Evolutionary conservation across 805 yeast genomes (phyloP).

Genomic region (Candida golubevii): DNA sequence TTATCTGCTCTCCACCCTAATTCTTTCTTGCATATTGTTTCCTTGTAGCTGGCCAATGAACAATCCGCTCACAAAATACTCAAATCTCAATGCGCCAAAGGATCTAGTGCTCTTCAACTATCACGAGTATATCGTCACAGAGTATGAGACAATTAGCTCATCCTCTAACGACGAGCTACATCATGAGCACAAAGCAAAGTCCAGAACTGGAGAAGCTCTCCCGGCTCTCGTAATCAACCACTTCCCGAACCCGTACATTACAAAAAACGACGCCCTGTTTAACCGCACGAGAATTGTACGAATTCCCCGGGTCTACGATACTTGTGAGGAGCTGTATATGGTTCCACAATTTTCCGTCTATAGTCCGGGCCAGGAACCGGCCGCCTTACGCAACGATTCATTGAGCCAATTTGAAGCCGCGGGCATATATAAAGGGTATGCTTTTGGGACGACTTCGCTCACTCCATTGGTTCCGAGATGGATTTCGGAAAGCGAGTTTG

Average conservation of each 20-base stretch:
- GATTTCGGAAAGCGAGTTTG: conserved; percentile 32
- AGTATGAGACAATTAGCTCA: not conserved
- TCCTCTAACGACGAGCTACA: not conserved
- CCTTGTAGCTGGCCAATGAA: conserved; percentile 11
- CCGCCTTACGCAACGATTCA: conserved; percentile 37
- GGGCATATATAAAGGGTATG: conserved; percentile 38
- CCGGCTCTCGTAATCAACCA: conserved; percentile 49
- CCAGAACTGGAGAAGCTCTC: conserved; percentile 14
- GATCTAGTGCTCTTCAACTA: conserved; percentile 52
- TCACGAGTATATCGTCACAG: conserved; percentile 49
- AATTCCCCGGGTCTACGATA: conserved; percentile 50
- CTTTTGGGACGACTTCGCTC: conserved; percentile 50
- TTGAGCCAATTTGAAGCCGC: conserved; percentile 26
- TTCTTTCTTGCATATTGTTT: no score
- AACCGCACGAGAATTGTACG: conserved; percentile 54
- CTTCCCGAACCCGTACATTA: conserved; percentile 56
- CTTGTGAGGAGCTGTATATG: conserved; percentile 26
- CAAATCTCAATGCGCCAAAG: conserved; percentile 5
- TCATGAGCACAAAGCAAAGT: not conserved
- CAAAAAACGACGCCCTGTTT: conserved; percentile 24
- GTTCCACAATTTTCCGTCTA: conserved; percentile 53
- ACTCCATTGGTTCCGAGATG: conserved; percentile 39
- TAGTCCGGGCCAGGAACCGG: conserved; percentile 62
- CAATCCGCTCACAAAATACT: conserved; percentile 20
- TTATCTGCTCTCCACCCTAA: no score